Conservation (phyloP, 1,284 basidiomycete species). For the Marasmius oreades region DNA sequence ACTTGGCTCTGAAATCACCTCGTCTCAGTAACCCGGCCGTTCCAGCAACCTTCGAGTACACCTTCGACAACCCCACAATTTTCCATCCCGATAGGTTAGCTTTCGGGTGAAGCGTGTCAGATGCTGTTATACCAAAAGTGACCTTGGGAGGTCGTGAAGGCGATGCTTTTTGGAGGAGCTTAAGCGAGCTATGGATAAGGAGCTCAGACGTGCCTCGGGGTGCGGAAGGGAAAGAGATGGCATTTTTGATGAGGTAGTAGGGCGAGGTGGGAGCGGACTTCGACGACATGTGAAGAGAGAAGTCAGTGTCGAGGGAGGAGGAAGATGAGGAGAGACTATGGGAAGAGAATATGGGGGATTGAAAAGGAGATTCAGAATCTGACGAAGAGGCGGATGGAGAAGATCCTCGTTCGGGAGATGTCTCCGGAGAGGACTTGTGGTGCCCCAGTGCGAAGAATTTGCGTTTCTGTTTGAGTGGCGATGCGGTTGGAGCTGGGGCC, state of each 20-base stretch:
- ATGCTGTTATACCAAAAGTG: no score
- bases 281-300: no score
- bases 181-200: no score
- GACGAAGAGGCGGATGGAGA: neutral
- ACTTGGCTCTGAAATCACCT: slow-evolving; percentile 43
- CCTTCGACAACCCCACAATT: slow-evolving; percentile 34
- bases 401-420: neutral
- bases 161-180: no score
- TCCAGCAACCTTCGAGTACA: slow-evolving; percentile 36
- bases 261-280: slow-evolving; percentile 3
- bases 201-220: no score
- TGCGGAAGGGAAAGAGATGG: slow-evolving; percentile 41
- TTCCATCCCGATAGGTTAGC: slow-evolving; percentile 42
- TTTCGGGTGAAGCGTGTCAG: slow-evolving; percentile 32
- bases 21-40: slow-evolving; percentile 36
- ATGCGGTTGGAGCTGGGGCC: no score
- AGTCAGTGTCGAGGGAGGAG: no score
- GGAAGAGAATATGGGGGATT: no score
- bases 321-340: no score
- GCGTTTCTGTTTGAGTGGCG: no score
- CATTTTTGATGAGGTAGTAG: slow-evolving; percentile 45
- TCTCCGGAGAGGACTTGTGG: no score
- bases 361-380: neutral
- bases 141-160: slow-evolving; percentile 40
- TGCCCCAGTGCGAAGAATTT: no score